Conservation (phyloP, 1,284 basidiomycete genomes). For the Leccinum pallidistipes region DNA sequence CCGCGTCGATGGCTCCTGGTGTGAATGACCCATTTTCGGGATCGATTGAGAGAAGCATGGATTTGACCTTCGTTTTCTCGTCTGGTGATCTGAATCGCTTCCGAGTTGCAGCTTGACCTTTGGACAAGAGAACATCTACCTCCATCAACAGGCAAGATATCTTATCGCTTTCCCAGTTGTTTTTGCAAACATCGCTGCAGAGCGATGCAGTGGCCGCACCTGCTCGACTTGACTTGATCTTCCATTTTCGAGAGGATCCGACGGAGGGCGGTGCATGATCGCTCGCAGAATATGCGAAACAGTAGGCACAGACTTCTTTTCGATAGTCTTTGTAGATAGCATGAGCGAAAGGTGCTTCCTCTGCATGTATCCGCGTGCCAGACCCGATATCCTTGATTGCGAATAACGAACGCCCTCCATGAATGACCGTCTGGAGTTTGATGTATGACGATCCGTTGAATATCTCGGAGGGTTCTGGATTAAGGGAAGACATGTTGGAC, state of each 20-base stretch:
- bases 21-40: constrained; percentile 20
- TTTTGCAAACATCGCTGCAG: constrained; percentile 50
- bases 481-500: constrained; percentile 14
- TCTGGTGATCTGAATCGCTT: constrained; percentile 35
- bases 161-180: constrained; percentile 41
- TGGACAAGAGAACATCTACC: constrained; percentile 35
- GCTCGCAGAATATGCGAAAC: constrained; percentile 61
- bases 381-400: constrained; percentile 41
- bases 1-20: constrained; percentile 34
- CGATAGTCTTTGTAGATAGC: constrained; percentile 56
- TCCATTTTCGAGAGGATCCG: constrained; percentile 40
- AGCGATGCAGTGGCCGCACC: constrained; percentile 51
- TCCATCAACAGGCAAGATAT: constrained; percentile 34
- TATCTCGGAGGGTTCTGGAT: background rate
- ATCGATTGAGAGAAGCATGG: constrained; percentile 13
- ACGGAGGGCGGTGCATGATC: constrained; percentile 19
- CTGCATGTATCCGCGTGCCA: constrained; percentile 43
- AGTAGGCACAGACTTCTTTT: constrained; percentile 63
- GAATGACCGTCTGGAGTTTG: constrained; percentile 35
- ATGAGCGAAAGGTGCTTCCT: constrained; percentile 45
- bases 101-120: constrained; percentile 32
- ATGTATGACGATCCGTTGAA: constrained; percentile 13
- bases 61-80: constrained; percentile 23
- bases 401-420: constrained; percentile 56
- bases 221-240: constrained; percentile 36